Evolutionary conservation across 148 eudicot species (phyloP).

Genomic region (Diospyros kaki): DNA sequence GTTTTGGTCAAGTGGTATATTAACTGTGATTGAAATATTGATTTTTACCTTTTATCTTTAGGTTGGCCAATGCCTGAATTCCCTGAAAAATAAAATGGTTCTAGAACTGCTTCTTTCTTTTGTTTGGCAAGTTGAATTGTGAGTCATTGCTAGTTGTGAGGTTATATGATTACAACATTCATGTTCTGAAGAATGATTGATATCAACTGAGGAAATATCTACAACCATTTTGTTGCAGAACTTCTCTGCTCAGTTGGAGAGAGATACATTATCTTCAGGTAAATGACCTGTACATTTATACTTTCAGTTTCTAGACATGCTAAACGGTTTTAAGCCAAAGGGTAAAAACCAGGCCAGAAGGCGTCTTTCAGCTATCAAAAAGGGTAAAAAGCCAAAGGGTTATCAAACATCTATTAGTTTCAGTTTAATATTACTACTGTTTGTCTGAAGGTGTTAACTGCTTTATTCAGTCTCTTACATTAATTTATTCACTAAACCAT

Average conservation of each 20-base stretch:
- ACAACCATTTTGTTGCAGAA: conserved; percentile 45
- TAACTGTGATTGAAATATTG: conserved; percentile 5
- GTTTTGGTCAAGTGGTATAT: neutral
- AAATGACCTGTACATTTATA: conserved; percentile 13
- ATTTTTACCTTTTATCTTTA: neutral
- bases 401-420: no score
- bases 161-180: neutral
- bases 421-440: no score
- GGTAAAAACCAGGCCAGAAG: no score
- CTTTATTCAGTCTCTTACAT: no score
- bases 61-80: neutral
- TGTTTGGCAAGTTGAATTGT: neutral
- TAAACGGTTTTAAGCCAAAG: neutral
- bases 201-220: conserved; percentile 6
- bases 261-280: conserved; percentile 84
- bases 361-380: no score
- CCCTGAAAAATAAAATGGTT: neutral
- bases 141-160: neutral
- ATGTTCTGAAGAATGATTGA: neutral
- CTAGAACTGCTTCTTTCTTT: neutral
- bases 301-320: neutral
- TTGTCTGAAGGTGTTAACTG: no score
- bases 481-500: no score
- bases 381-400: no score
- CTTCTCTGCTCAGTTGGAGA: conserved; percentile 89